Evolutionary conservation across 2,329 filamentous ascomycete genomes (phyloP).

Genomic region (Diaporthe sp.): DNA sequence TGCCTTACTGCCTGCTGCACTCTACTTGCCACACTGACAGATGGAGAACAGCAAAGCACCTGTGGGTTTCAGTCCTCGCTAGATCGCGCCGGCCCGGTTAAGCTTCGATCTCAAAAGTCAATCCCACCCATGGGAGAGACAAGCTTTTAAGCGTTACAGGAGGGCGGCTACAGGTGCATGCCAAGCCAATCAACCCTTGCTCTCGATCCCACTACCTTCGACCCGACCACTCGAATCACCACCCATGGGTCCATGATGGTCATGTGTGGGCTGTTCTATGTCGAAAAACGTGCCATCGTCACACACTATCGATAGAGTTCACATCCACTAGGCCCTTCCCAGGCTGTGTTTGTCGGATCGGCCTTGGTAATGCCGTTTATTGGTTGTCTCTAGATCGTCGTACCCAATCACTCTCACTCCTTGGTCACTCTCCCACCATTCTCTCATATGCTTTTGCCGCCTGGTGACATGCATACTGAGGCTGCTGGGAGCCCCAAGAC

Average conservation of each 20-base stretch:
- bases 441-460: background rate
- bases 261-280: background rate
- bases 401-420: background rate
- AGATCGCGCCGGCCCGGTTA: background rate
- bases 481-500: background rate
- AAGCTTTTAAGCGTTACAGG: constrained; percentile 6
- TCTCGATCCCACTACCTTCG: background rate
- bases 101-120: constrained; percentile 24
- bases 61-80: background rate
- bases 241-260: constrained; percentile 1
- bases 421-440: background rate
- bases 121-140: background rate
- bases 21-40: background rate
- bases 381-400: background rate
- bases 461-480: background rate
- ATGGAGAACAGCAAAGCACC: background rate
- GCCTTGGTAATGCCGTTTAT: background rate
- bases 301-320: background rate
- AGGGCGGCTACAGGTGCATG: constrained; percentile 17
- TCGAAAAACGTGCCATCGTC: constrained; percentile 9
- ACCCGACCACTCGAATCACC: background rate
- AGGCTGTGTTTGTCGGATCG: background rate
- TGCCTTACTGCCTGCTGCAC: background rate
- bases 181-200: background rate
- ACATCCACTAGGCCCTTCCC: background rate